Conservation (phyloP, 208 protist species). For the Trypanosoma cruzi region DNA sequence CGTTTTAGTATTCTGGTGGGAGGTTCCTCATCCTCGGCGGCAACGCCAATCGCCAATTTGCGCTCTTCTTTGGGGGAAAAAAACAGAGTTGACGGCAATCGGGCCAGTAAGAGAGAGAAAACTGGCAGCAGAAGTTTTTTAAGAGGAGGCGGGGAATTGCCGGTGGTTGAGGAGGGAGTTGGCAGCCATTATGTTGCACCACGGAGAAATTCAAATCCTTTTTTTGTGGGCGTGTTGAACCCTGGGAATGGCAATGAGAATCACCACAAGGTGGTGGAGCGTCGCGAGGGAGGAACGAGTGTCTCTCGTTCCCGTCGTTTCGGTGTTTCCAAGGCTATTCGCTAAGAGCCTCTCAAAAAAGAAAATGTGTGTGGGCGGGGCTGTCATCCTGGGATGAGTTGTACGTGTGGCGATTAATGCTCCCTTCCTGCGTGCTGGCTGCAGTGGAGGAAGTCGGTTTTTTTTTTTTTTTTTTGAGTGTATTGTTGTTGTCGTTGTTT, state of each 20-base stretch:
- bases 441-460: too few relatives aligned
- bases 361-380: neutral
- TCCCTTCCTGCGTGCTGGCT: too few relatives aligned
- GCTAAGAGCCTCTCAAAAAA: neutral
- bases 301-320: slow-evolving; percentile 5
- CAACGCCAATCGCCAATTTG: neutral
- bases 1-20: neutral
- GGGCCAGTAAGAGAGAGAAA: neutral
- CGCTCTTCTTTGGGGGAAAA: neutral
- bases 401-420: too few relatives aligned
- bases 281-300: neutral
- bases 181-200: neutral
- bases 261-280: neutral
- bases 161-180: neutral
- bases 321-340: neutral
- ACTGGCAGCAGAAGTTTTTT: neutral
- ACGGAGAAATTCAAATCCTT: neutral
- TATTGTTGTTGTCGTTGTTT: too few relatives aligned
- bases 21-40: neutral
- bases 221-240: slow-evolving; percentile 21
- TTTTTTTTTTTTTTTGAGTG: too few relatives aligned
- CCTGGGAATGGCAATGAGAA: neutral
- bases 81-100: neutral
- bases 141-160: neutral
- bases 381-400: neutral